These are phyloP conservation scores for Globisporangium barbulae DNA, from an alignment of 352 stramenopile species.

Conservation along the genomic window DNA sequence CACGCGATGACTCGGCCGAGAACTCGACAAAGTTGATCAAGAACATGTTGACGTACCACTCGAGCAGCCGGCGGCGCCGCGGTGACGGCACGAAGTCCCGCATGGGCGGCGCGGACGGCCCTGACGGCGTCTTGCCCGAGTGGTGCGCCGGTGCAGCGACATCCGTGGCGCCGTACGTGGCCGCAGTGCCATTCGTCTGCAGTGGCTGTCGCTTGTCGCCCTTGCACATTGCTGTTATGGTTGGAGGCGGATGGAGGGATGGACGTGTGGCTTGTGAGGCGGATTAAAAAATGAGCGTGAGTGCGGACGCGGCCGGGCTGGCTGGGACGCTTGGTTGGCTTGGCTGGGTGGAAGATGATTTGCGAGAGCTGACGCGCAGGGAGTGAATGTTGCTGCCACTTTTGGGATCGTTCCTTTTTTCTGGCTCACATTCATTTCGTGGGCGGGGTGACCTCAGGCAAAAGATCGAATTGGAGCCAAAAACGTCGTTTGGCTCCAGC, in stretches of 20 bases:
- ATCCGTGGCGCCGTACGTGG: conserved; percentile 31
- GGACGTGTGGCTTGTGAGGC: not conserved
- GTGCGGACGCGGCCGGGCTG: not conserved
- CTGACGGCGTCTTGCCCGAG: conserved; percentile 2
- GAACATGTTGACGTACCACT: conserved; percentile 79
- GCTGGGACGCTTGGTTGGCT: not conserved
- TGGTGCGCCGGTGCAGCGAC: not conserved
- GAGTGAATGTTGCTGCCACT: not conserved
- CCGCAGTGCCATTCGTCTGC: conserved; percentile 3
- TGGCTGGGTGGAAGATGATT: conserved; percentile 5
- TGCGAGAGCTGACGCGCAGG: not conserved
- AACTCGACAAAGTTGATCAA: conserved; percentile 88
- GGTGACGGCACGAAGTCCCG: conserved; percentile 43
- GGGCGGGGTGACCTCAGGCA: not conserved
- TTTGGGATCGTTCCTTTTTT: not conserved
- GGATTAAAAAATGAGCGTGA: conserved; percentile 13
- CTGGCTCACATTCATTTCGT: not conserved
- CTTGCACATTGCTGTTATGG: conserved; percentile 13
- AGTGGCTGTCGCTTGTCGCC: conserved; percentile 13
- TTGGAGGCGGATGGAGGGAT: not conserved
- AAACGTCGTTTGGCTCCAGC: not conserved
- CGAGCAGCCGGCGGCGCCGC: conserved; percentile 32
- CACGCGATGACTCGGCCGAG: conserved; percentile 68
- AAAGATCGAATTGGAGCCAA: not conserved
- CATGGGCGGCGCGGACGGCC: conserved; percentile 10